phyloP scores from a whole-genome alignment of 2,329 filamentous ascomycete species.

The Zasmidium cellare region DNA sequence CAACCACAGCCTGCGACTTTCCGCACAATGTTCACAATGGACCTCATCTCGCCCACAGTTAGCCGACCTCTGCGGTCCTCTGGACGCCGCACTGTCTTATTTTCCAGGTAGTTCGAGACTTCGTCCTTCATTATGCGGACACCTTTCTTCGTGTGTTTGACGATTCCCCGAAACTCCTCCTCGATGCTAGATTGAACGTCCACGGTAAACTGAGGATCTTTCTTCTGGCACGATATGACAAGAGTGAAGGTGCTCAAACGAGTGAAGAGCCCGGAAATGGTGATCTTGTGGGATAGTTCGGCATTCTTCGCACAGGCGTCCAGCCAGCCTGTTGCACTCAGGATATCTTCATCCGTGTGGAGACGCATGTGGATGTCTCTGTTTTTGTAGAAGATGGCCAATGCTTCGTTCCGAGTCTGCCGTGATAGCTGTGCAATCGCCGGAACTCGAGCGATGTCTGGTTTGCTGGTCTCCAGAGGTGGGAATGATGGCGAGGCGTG shows the following conservation, averaged over 20 bases:
- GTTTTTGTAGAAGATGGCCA: constrained; percentile 13
- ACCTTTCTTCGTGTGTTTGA: background rate
- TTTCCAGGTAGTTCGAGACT: background rate
- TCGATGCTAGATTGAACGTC: background rate
- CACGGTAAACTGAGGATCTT: background rate
- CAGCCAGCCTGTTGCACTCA: constrained; percentile 6
- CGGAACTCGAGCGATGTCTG: constrained; percentile 3
- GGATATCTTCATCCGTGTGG: constrained; percentile 8
- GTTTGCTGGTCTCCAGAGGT: constrained; percentile 13
- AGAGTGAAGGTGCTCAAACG: background rate
- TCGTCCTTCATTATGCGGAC: background rate
- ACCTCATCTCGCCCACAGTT: background rate
- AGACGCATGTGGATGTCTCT: constrained; percentile 11
- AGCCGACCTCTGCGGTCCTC: background rate
- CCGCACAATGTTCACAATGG: background rate
- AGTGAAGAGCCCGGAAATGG: background rate
- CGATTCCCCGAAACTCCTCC: too few species aligned
- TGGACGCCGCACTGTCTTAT: background rate
- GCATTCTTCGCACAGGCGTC: background rate
- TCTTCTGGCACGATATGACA: background rate
- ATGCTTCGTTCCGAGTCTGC: constrained; percentile 6
- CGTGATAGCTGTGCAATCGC: constrained; percentile 7
- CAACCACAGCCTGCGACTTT: background rate
- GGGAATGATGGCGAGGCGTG: constrained; percentile 7
- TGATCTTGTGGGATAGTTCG: background rate